Percentiles rank a stretch among this genome's conserved stretches.
Conservation (phyloP, 1,139 yeast species). For the Blastobotrys illinoisensis region DNA sequence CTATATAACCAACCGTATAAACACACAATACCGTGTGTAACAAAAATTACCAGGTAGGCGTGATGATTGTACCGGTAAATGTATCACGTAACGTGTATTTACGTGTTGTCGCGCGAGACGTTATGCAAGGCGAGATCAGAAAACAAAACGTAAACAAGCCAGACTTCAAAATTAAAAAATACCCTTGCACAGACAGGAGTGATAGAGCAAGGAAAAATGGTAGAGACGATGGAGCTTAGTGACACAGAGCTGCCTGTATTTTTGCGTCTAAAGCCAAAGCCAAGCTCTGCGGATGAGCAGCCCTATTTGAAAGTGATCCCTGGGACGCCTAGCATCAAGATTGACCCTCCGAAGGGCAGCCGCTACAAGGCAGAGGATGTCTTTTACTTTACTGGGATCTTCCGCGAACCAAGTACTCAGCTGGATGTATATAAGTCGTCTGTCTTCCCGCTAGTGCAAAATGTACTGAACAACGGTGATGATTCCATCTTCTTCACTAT, state of each 20-base stretch:
- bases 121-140: not conserved
- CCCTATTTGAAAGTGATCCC: constrained; percentile 18
- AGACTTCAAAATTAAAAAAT: too few species aligned
- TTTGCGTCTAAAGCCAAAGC: constrained; percentile 34
- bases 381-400: constrained; percentile 34
- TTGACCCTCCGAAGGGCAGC: constrained; percentile 24
- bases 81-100: not conserved
- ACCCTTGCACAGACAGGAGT: too few species aligned
- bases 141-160: not conserved
- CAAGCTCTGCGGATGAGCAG: constrained; percentile 13
- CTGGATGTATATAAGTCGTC: constrained; percentile 31
- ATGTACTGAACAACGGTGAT: constrained; percentile 29
- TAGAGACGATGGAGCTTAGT: not conserved
- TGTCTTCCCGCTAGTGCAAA: constrained; percentile 30
- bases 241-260: constrained; percentile 31
- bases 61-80: too few species aligned
- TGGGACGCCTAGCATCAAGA: constrained; percentile 13
- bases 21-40: too few species aligned
- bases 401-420: constrained; percentile 29
- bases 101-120: not conserved
- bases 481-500: constrained; percentile 43
- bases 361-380: constrained; percentile 27
- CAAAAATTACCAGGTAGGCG: too few species aligned
- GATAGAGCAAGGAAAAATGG: not conserved
- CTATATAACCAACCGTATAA: too few species aligned